These are phyloP conservation scores for Russula earlei DNA, from an alignment of 768 basidiomycete species.

Conservation along the genomic window DNA sequence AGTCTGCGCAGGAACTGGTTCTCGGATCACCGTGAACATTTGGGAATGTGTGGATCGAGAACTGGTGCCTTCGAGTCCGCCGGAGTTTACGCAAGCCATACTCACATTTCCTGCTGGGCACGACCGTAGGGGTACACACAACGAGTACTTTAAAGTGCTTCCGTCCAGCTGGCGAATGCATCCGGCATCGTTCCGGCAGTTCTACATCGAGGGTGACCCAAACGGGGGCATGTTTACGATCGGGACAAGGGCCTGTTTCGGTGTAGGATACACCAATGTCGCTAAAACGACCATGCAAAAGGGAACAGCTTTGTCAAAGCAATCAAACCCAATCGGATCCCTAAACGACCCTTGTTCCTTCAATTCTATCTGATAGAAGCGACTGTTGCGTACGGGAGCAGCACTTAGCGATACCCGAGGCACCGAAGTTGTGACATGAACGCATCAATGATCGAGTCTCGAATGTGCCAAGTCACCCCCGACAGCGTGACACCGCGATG, in stretches of 20 bases:
- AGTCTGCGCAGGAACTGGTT: too few relatives aligned
- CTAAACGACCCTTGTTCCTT: background rate
- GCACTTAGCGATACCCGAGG: background rate
- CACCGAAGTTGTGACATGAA: background rate
- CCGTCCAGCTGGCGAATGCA: background rate
- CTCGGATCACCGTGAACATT: too few relatives aligned
- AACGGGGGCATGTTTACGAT: background rate
- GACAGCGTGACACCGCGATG: background rate
- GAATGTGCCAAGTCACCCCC: background rate
- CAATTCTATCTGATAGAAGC: background rate
- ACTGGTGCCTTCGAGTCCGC: background rate
- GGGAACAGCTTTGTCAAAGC: background rate
- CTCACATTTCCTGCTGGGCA: too few relatives aligned
- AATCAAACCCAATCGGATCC: conserved; percentile 1
- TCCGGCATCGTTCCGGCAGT: background rate
- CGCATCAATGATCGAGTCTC: background rate
- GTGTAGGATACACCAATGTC: background rate
- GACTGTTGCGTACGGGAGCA: background rate
- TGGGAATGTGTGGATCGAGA: too few relatives aligned
- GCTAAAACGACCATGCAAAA: background rate
- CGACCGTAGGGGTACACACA: background rate
- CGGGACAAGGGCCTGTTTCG: background rate
- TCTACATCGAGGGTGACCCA: background rate
- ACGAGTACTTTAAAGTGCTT: background rate
- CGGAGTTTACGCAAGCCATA: too few relatives aligned